phyloP scores from a whole-genome alignment of 495 filamentous ascomycete genomes.

The Xylaria longipes region DNA sequence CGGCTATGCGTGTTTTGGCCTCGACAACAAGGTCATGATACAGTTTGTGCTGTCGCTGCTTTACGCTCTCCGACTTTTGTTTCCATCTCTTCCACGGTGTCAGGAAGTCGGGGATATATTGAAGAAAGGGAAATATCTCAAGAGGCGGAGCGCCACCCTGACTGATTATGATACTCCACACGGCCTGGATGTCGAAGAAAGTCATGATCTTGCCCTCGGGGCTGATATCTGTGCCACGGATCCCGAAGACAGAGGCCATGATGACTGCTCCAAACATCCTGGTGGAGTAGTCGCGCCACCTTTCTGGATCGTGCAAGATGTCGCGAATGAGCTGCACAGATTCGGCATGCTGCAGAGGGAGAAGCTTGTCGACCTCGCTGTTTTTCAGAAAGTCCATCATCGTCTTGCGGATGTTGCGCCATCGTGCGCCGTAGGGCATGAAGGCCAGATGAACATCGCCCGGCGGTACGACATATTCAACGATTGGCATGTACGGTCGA shows the following conservation, averaged over 20 bases:
- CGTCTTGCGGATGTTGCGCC: slow-evolving; percentile 29
- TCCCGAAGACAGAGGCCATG: slow-evolving; percentile 31
- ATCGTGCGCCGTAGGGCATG: slow-evolving; percentile 15
- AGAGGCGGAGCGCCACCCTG: slow-evolving; percentile 32
- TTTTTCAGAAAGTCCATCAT: slow-evolving; percentile 45
- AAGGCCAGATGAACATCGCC: neutral
- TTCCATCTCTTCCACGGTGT: slow-evolving; percentile 24
- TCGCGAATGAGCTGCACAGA: slow-evolving; percentile 32
- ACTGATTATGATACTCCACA: slow-evolving; percentile 3
- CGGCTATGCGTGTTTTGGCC: slow-evolving; percentile 13
- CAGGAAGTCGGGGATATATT: slow-evolving; percentile 13
- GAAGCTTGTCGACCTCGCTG: slow-evolving; percentile 26
- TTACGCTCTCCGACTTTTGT: slow-evolving; percentile 3
- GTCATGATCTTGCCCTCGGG: slow-evolving; percentile 14
- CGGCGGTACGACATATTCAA: neutral
- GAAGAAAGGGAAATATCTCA: slow-evolving; percentile 19
- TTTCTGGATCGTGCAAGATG: slow-evolving; percentile 24
- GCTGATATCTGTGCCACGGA: slow-evolving; percentile 17
- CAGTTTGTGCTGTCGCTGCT: slow-evolving; percentile 13
- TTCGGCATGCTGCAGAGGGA: slow-evolving; percentile 41
- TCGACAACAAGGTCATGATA: slow-evolving; percentile 22
- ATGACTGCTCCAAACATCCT: slow-evolving; percentile 37
- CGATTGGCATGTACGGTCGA: slow-evolving; percentile 9
- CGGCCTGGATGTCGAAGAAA: slow-evolving; percentile 26
- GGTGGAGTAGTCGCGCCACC: slow-evolving; percentile 28